phyloP scores from a whole-genome alignment of 768 basidiomycete species.

The Boletus edulis region DNA sequence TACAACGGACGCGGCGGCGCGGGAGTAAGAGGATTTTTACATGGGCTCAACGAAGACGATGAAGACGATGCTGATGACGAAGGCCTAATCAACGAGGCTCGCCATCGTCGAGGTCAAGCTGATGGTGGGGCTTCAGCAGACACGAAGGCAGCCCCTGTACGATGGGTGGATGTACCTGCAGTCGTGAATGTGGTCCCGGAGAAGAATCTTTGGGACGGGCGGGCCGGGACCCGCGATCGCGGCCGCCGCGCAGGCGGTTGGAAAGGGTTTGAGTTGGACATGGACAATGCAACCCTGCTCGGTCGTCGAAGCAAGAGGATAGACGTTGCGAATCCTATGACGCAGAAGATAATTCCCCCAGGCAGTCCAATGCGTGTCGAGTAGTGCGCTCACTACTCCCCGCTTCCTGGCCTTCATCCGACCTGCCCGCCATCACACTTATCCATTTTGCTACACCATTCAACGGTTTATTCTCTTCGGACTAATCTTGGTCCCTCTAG shows the following conservation, averaged over 20 bases:
- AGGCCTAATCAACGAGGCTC: conserved; percentile 48
- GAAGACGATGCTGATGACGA: conserved; percentile 62
- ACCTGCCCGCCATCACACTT: neutral
- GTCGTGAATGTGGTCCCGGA: conserved; percentile 18
- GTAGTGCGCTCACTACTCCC: conserved; percentile 1
- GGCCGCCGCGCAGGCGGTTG: conserved; percentile 34
- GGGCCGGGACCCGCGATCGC: conserved; percentile 68
- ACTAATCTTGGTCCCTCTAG: neutral
- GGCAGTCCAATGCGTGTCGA: conserved; percentile 35
- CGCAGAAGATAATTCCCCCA: conserved; percentile 21
- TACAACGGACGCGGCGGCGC: conserved; percentile 78
- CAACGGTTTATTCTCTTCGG: neutral
- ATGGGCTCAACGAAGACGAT: conserved; percentile 91
- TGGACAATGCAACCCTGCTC: conserved; percentile 83
- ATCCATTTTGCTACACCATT: too few relatives aligned
- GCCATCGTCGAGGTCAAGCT: conserved; percentile 38
- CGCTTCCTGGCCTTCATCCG: neutral
- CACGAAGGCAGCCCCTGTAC: conserved; percentile 12
- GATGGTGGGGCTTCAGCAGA: conserved; percentile 4
- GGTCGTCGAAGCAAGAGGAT: conserved; percentile 59
- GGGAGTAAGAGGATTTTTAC: conserved; percentile 73
- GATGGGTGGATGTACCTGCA: conserved; percentile 5
- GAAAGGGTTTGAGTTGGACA: conserved; percentile 75
- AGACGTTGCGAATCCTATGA: conserved; percentile 36
- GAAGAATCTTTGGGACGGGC: conserved; percentile 49